Evolutionary conservation across 2,329 filamentous ascomycete genomes (phyloP), one percentile per base, ranked within the genome.

Genomic region (Aspergillus luchuensis): DNA sequence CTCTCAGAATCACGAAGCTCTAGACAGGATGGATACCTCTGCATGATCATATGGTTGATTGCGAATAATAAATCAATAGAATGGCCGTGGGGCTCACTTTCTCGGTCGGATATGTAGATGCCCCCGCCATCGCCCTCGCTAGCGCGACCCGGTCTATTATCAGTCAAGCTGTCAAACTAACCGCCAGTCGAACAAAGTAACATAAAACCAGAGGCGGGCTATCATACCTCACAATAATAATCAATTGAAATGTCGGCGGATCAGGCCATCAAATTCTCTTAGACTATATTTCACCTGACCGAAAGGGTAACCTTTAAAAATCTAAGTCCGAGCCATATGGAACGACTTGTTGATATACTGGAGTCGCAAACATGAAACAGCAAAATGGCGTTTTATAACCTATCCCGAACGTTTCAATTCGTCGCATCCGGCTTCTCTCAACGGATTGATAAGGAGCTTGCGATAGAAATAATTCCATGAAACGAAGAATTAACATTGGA

Each of bases 11-110:
- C 41, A 69, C 56, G 11, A 63, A 67, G 59, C 60, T 71, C 2
- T 71, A 64, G 76, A 78, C 69, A 70, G 67, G 55, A 73, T 78
- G 67, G 72, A 78, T 55, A 73, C 59, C 5, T 70, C 67, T 28
- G 57, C 25, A 57, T 72, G 63, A 58, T n/a, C 21, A 11, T 33
- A 33, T 33, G 47, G 47, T 19, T 50, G 23, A 7, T 19, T 28
- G 17, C 41, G 19, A n/a, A 11, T n/a, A 11, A 45, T 5, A 13
- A 23, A 11, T 8, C 19, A 45, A 45, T 45, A 21, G 4, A 23
- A 13, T 45, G n/a, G 23, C 19, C 41, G 15, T 15, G 10, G 10
- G 47, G 47, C 15, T 50, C 19, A 3, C 11, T 50, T 30, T 49
- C 45, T 17, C 45, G 21, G 13, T 19, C 19, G 19, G 41, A 23